Conservation (phyloP, 208 protist genomes). For the Trypanosomatidae sp. region DNA sequence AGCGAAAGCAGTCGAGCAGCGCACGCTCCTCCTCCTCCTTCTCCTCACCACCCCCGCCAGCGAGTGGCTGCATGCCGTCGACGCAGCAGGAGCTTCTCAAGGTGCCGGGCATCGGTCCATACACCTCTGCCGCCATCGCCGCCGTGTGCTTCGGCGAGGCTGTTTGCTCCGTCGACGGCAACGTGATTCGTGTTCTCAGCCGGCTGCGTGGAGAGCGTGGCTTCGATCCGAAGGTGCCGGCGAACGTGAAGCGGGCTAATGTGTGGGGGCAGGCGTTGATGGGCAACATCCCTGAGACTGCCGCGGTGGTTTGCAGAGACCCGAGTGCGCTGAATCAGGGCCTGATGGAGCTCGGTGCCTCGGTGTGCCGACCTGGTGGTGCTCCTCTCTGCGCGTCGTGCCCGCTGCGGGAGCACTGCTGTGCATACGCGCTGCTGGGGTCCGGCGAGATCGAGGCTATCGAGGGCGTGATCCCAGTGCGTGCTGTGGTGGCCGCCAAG, state of each 20-base stretch:
- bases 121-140: constrained; percentile 93
- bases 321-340: constrained; percentile 89
- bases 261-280: constrained; percentile 69
- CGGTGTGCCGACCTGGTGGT: constrained; percentile 79
- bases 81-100: constrained; percentile 50
- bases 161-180: constrained; percentile 89
- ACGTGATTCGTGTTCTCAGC: constrained; percentile 92
- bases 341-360: constrained; percentile 93
- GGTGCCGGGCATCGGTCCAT: constrained; percentile 92
- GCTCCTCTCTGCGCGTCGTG: constrained; percentile 70
- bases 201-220: constrained; percentile 68
- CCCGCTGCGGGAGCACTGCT: constrained; percentile 62
- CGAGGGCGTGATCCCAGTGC: constrained; percentile 77
- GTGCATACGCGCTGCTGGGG: constrained; percentile 35
- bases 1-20: no score
- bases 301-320: constrained; percentile 24
- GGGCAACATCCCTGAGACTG: constrained; percentile 21
- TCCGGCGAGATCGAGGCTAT: constrained; percentile 59
- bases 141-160: constrained; percentile 86
- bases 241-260: constrained; percentile 52
- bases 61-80: no score
- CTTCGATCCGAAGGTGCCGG: constrained; percentile 77
- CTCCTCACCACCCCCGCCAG: no score
- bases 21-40: no score
- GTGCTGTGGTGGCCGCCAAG: constrained; percentile 38